Evolutionary conservation across 768 basidiomycete species (phyloP).

Genomic region (Trametes coccinea): DNA sequence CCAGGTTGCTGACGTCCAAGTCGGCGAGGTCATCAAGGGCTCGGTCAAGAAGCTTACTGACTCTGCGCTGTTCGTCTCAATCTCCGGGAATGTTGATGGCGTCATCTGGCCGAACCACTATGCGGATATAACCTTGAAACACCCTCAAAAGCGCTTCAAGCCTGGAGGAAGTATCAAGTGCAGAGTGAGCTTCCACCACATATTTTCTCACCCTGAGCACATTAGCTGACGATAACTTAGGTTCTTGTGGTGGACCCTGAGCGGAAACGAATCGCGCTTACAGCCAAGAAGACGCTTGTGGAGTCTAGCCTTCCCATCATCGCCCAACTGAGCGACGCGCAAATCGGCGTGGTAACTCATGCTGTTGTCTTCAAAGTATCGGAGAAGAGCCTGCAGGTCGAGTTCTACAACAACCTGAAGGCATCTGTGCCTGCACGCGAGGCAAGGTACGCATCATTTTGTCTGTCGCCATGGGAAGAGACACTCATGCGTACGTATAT

Average conservation of each 20-base stretch:
- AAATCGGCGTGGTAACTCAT: slow-evolving; percentile 70
- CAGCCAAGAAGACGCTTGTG: slow-evolving; percentile 88
- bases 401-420: slow-evolving; percentile 88
- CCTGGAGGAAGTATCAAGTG: slow-evolving; percentile 81
- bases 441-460: slow-evolving; percentile 57
- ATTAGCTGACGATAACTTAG: slow-evolving; percentile 37
- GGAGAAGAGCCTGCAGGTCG: slow-evolving; percentile 79
- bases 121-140: slow-evolving; percentile 92
- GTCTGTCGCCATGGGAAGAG: too few species aligned
- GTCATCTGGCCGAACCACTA: slow-evolving; percentile 94
- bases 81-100: slow-evolving; percentile 87
- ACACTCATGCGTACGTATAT: too few species aligned
- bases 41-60: slow-evolving; percentile 85
- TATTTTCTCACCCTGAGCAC: neutral
- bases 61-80: slow-evolving; percentile 77
- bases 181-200: slow-evolving; percentile 51
- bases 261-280: slow-evolving; percentile 78
- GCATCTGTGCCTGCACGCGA: slow-evolving; percentile 81
- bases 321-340: slow-evolving; percentile 62
- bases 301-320: slow-evolving; percentile 78
- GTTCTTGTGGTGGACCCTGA: slow-evolving; percentile 82
- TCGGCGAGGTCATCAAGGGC: slow-evolving; percentile 86
- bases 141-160: slow-evolving; percentile 91
- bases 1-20: slow-evolving; percentile 75
- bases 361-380: slow-evolving; percentile 83